A percentile compares a stretch with the other conserved stretches of the same genome.
Evolutionary conservation across 495 filamentous ascomycete species (phyloP).

Genomic region (Jackrogersella multiformis): DNA sequence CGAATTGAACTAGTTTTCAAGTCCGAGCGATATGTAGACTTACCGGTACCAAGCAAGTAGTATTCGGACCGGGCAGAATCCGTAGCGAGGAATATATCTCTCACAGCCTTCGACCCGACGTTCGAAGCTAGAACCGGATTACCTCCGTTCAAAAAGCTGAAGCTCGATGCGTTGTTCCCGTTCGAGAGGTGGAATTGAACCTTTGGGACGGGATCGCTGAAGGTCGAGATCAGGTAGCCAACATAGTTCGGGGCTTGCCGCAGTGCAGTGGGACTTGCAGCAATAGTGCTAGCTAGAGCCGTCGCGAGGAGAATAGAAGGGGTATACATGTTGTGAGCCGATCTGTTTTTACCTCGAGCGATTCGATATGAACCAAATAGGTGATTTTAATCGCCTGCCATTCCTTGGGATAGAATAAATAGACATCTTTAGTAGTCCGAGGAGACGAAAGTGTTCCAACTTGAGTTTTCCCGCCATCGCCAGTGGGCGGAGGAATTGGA

Average conservation of each 20-base stretch:
- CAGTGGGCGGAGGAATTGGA: slow-evolving; percentile 26
- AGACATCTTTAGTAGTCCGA: background rate
- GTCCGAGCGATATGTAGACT: background rate
- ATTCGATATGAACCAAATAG: background rate
- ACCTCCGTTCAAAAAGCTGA: slow-evolving; percentile 48
- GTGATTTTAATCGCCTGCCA: background rate
- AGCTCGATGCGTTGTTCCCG: slow-evolving; percentile 45
- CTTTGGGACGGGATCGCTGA: slow-evolving; percentile 47
- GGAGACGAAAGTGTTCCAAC: background rate
- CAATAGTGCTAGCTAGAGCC: slow-evolving; percentile 8
- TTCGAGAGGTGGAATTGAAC: slow-evolving; percentile 52
- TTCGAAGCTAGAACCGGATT: slow-evolving; percentile 48
- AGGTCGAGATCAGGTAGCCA: slow-evolving; percentile 51
- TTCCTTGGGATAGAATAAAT: background rate
- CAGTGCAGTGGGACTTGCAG: slow-evolving; percentile 11
- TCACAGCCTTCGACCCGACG: slow-evolving; percentile 47
- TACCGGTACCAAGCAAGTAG: slow-evolving; percentile 37
- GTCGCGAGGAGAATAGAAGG: background rate
- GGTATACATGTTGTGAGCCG: slow-evolving; percentile 9
- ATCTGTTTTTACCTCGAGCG: background rate
- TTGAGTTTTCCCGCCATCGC: background rate
- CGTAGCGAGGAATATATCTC: slow-evolving; percentile 48
- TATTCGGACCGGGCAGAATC: slow-evolving; percentile 43
- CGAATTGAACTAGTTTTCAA: background rate
- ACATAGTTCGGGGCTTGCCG: slow-evolving; percentile 38